These are phyloP conservation scores for Kentomonas sorsogonicus DNA, from an alignment of 208 protist species.

Conservation along the genomic window DNA sequence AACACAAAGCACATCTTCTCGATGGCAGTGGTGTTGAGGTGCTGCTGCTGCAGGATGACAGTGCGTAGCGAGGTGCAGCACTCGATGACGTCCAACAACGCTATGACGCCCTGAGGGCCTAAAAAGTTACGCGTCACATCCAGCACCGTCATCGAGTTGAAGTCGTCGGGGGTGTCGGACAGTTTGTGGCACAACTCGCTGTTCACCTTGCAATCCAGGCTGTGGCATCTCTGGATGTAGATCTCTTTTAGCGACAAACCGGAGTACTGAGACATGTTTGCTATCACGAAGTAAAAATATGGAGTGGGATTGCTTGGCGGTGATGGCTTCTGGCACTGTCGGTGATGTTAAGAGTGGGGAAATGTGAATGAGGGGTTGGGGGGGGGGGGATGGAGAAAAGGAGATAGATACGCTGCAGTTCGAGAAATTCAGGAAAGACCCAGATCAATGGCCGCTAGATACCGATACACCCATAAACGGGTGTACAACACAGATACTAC, in stretches of 20 bases:
- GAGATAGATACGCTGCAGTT: no score
- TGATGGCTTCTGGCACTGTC: no score
- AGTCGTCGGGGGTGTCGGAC: slow-evolving; percentile 58
- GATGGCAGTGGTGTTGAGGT: slow-evolving; percentile 51
- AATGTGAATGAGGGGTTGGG: no score
- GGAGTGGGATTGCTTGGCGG: no score
- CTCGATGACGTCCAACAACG: slow-evolving; percentile 72
- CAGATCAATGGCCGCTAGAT: no score
- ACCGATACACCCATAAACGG: no score
- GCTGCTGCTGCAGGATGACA: slow-evolving; percentile 54
- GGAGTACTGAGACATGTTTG: slow-evolving; percentile 58
- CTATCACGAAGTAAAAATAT: no score
- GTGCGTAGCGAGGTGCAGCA: slow-evolving; percentile 34
- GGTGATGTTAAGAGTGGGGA: no score
- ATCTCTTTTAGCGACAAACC: slow-evolving; percentile 74
- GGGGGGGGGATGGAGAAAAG: no score
- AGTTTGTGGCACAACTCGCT: slow-evolving; percentile 38
- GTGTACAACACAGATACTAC: no score
- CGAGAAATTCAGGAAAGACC: no score
- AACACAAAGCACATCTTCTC: slow-evolving; percentile 48
- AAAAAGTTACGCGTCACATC: slow-evolving; percentile 87
- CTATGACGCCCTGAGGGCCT: slow-evolving; percentile 67
- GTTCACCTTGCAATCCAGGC: slow-evolving; percentile 65
- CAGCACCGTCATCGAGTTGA: slow-evolving; percentile 37
- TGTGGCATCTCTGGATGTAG: slow-evolving; percentile 64